Base-by-base conservation (phyloP, 495 filamentous ascomycete species). In the Lineolata rhizophorae region DNA sequence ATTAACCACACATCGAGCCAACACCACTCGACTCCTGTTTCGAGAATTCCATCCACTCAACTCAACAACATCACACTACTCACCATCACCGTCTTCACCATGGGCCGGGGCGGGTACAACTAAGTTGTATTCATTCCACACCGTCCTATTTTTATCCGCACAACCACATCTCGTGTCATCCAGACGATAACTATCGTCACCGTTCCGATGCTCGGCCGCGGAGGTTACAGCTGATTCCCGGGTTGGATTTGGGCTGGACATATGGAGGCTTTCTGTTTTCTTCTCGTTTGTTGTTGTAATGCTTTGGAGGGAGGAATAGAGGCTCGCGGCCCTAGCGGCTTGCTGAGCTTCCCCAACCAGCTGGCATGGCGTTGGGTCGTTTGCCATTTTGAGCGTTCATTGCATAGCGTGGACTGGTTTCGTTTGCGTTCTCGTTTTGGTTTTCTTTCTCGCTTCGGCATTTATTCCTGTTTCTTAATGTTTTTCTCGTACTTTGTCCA, bases 81-180 rank as follows among this genome's bases (percentile, higher is more conserved):
- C 5, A 18, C 25, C 17, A 9, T 10, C 20, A 32, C 31, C 26
- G 21, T 21, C 34, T 15, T 41, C 35, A 50, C 33, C 43, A 57
- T 62, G 53, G 66, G 58, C 44, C 65, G 65, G 41, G 66, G 67
- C 39, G 70, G 60, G 18, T 65, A 61, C 49, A 65, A 60, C 52
- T 59, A 49, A 54, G 54, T 34, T n/a, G 18, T 10, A 18, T 12
- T 5, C 21, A n/a, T n/a, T 6, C 15, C 5, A 14, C 12, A 31
- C 19, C 26, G 33, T 14, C 29, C 25, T 29, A 30, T 9, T 25
- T 12, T 37, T 6, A 6, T 26, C 29, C 19, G 8, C 9, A 15
- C 13, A 17, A 40, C 18, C 20, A 32, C 24, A 12, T 31, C 18
- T 26, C 18, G n/a, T n/a, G n/a, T n/a, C n/a, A n/a, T n/a, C n/a